A percentile compares a stretch with the other conserved stretches of the same genome.
Evolutionary conservation across 306 rosid species (phyloP).

Genomic region (Heteromeles arbutifolia): DNA sequence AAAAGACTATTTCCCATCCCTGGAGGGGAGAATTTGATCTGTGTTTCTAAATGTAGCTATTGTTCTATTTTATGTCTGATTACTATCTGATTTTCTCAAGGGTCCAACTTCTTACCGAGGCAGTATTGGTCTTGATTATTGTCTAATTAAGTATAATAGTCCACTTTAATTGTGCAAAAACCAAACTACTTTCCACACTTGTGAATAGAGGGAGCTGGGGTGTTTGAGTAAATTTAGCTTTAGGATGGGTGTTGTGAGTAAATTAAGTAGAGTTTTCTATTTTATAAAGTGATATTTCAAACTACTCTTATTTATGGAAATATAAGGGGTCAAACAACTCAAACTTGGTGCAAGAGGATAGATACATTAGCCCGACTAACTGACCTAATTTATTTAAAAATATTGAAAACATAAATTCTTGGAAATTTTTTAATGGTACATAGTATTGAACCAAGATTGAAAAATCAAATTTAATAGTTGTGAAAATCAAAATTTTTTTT

Average conservation of each 20-base stretch:
- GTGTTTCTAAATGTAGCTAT: background rate
- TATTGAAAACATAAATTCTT: no score
- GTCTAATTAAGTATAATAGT: no score
- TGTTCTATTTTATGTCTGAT: background rate
- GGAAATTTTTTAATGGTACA: background rate
- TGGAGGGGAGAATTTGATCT: background rate
- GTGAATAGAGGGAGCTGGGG: background rate
- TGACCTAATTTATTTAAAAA: no score
- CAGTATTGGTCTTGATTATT: background rate
- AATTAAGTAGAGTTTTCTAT: background rate
- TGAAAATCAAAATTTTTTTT: no score
- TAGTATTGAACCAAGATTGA: no score
- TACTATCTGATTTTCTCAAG: background rate
- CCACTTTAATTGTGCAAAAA: no score
- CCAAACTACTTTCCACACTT: no score
- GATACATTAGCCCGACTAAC: fast-evolving
- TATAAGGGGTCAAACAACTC: no score
- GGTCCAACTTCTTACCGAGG: background rate
- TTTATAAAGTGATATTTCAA: no score
- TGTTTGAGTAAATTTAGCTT: background rate
- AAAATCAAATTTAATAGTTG: no score
- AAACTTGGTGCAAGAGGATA: no score
- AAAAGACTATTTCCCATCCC: background rate
- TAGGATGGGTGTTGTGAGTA: background rate
- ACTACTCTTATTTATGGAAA: no score